Evolutionary conservation across 2,329 filamentous ascomycete species (phyloP).

Genomic region (Aspergillus chevalieri): DNA sequence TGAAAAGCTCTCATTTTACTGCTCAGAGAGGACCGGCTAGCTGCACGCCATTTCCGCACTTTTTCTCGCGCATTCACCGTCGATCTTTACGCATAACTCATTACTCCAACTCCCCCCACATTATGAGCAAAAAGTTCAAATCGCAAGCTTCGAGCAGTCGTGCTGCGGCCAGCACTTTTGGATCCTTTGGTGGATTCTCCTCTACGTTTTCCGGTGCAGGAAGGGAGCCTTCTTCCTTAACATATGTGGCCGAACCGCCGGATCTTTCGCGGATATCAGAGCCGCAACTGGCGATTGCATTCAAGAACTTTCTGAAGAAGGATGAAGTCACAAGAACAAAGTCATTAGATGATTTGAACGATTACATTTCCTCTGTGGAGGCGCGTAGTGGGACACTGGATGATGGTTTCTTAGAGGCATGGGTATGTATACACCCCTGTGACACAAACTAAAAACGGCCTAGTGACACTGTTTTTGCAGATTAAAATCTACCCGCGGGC

Average conservation of each 20-base stretch:
- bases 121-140: slow-evolving; percentile 59
- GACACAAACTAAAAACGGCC: slow-evolving; percentile 2
- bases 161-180: slow-evolving; percentile 47
- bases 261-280: slow-evolving; percentile 73
- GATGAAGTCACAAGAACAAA: slow-evolving; percentile 88
- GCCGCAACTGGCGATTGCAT: slow-evolving; percentile 75
- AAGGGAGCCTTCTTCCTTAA: slow-evolving; percentile 58
- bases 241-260: slow-evolving; percentile 80
- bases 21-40: not conserved
- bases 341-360: slow-evolving; percentile 76
- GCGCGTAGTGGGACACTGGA: slow-evolving; percentile 58
- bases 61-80: slow-evolving; percentile 2
- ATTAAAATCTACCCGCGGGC: slow-evolving; percentile 78
- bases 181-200: slow-evolving; percentile 40
- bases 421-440: slow-evolving; percentile 54
- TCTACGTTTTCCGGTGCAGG: slow-evolving; percentile 32
- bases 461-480: slow-evolving; percentile 40
- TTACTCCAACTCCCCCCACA: slow-evolving; percentile 20
- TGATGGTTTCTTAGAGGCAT: slow-evolving; percentile 77
- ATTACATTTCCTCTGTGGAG: slow-evolving; percentile 55
- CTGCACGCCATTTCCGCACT: not conserved
- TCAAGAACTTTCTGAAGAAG: slow-evolving; percentile 90
- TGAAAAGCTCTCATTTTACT: not conserved
- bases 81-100: not conserved
- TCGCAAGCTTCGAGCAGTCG: slow-evolving; percentile 59